phyloP scores from a whole-genome alignment of 208 protist genomes.

The Acanthamoeba healyi region DNA sequence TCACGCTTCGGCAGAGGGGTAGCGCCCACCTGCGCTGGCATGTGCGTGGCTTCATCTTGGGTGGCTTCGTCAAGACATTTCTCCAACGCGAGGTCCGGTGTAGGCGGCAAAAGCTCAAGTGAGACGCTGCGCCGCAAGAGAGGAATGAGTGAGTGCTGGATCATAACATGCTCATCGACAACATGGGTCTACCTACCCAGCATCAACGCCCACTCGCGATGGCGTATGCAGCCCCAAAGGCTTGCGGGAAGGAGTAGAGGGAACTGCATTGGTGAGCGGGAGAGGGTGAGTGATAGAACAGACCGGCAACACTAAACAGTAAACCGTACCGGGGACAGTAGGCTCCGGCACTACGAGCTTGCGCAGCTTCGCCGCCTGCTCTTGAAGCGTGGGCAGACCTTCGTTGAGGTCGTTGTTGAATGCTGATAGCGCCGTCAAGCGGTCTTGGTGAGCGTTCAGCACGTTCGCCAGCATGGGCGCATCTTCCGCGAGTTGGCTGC shows the following conservation, averaged over 20 bases:
- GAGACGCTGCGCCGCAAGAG: neutral
- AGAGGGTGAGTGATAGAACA: no score
- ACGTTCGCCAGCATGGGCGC: constrained; percentile 32
- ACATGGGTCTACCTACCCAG: neutral
- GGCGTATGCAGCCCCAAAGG: neutral
- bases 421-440: neutral
- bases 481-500: constrained; percentile 6
- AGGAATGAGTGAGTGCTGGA: neutral
- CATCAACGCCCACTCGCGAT: neutral
- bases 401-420: constrained; percentile 8
- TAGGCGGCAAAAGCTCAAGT: neutral
- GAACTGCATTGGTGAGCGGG: no score
- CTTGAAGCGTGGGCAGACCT: neutral
- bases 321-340: neutral
- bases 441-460: constrained; percentile 8
- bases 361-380: neutral
- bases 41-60: neutral
- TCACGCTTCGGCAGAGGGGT: constrained; percentile 23
- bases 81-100: neutral
- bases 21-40: neutral
- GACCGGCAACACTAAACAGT: no score
- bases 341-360: neutral
- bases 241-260: neutral
- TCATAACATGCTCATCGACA: neutral
- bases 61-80: neutral